phyloP scores from a whole-genome alignment of 306 rosid species.

The Heteromeles arbutifolia region DNA sequence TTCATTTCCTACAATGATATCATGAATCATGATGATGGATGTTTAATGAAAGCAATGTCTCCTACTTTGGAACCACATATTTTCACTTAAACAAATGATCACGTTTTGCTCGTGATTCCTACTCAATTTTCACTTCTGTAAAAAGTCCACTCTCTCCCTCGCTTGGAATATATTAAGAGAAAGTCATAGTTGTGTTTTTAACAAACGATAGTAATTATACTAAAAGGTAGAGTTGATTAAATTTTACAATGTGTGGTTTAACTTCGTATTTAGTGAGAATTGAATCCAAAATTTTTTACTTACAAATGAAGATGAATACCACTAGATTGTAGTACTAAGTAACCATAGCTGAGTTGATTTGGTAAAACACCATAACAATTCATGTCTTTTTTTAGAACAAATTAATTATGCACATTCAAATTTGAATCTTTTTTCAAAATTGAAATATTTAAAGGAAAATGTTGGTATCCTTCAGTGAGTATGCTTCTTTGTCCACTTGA shows the following conservation, averaged over 20 bases:
- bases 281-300: rapidly evolving
- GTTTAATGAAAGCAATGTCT: neutral
- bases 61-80: neutral
- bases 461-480: no score
- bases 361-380: neutral
- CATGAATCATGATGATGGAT: no score
- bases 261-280: no score
- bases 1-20: no score
- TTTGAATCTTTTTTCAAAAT: no score
- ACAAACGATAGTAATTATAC: no score
- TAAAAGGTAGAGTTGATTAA: no score
- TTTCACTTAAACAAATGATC: constrained; percentile 3
- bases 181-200: neutral
- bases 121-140: neutral
- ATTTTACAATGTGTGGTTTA: rapidly evolving
- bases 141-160: neutral
- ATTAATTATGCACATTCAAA: no score
- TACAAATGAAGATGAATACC: no score
- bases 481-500: no score
- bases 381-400: no score
- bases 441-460: no score
- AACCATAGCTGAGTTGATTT: neutral
- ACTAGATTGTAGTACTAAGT: rapidly evolving
- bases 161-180: neutral
- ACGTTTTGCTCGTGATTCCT: neutral